These are phyloP conservation scores for Nannochloris sp. DNA, from an alignment of 139 green algal genomes.

Conservation along the genomic window DNA sequence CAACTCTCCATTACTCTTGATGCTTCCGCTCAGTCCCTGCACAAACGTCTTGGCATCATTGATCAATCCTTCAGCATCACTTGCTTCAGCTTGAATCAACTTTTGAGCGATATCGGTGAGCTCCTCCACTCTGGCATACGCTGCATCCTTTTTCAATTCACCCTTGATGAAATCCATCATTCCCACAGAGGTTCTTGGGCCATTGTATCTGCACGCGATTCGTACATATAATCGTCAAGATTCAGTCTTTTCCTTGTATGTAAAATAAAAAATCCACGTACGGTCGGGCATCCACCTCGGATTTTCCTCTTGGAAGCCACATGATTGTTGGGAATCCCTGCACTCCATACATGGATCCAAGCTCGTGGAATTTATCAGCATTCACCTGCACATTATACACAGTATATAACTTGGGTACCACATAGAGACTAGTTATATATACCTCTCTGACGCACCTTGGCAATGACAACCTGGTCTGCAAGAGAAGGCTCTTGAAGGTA, in stretches of 20 bases:
- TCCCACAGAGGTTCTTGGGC: conserved; percentile 39
- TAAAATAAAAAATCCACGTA: conserved; percentile 4
- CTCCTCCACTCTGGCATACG: conserved; percentile 47
- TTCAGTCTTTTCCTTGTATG: neutral
- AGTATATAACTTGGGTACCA: too few relatives aligned
- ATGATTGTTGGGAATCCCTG: conserved; percentile 80
- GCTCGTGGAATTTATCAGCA: conserved; percentile 56
- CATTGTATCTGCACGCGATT: conserved; percentile 39
- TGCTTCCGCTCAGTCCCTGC: conserved; percentile 1
- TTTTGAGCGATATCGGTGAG: conserved; percentile 21
- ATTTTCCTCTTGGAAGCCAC: conserved; percentile 56
- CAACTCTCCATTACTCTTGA: conserved; percentile 43
- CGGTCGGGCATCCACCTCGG: conserved; percentile 12
- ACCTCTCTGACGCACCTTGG: conserved; percentile 29
- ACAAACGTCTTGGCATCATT: conserved; percentile 13
- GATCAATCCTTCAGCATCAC: conserved; percentile 7
- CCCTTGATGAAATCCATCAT: conserved; percentile 67
- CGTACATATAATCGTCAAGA: neutral
- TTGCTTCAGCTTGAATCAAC: neutral
- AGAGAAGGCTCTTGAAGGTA: conserved; percentile 53
- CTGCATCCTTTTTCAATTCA: conserved; percentile 52
- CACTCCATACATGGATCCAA: conserved; percentile 69
- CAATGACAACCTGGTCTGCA: conserved; percentile 60
- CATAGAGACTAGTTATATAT: too few relatives aligned
- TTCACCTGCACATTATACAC: conserved; percentile 33